A percentile compares a stretch with the other conserved stretches of the same genome.
phyloP scores from a whole-genome alignment of 371 early-diverging fungal genomes.

The Mortierella sp. region DNA sequence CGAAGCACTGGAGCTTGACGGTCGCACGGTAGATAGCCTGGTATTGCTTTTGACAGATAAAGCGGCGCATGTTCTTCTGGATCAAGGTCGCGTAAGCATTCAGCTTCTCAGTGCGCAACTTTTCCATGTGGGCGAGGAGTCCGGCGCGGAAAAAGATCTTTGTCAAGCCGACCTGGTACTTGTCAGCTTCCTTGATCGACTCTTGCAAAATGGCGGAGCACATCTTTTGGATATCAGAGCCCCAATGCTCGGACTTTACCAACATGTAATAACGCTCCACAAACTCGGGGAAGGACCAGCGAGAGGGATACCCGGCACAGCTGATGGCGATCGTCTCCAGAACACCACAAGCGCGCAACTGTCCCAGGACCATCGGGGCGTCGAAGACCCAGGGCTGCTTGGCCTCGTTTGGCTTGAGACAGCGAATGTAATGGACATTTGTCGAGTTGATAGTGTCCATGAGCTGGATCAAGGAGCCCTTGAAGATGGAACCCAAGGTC shows the following conservation, averaged over 20 bases:
- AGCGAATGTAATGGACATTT: constrained; percentile 97
- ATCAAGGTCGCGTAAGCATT: constrained; percentile 84
- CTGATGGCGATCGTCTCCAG: constrained; percentile 99
- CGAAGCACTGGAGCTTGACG: constrained; percentile 68
- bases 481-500: constrained; percentile 90
- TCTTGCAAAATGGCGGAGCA: constrained; percentile 76
- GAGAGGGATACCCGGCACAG: constrained; percentile 98
- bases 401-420: constrained; percentile 97
- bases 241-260: constrained; percentile 80
- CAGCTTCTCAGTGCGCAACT: constrained; percentile 85
- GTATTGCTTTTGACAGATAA: constrained; percentile 78
- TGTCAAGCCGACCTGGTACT: constrained; percentile 96
- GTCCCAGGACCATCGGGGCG: constrained; percentile 92
- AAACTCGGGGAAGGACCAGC: constrained; percentile 94
- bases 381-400: constrained; percentile 93
- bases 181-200: constrained; percentile 79
- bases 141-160: constrained; percentile 99
- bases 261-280: constrained; percentile 93
- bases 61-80: constrained; percentile 90
- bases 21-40: constrained; percentile 68
- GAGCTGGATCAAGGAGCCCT: constrained; percentile 86
- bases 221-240: constrained; percentile 65
- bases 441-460: constrained; percentile 96
- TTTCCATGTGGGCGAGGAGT: constrained; percentile 92
- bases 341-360: constrained; percentile 99